Evolutionary conservation across 2,329 filamentous ascomycete species (phyloP).

Genomic region (Pseudogymnoascus sp.): DNA sequence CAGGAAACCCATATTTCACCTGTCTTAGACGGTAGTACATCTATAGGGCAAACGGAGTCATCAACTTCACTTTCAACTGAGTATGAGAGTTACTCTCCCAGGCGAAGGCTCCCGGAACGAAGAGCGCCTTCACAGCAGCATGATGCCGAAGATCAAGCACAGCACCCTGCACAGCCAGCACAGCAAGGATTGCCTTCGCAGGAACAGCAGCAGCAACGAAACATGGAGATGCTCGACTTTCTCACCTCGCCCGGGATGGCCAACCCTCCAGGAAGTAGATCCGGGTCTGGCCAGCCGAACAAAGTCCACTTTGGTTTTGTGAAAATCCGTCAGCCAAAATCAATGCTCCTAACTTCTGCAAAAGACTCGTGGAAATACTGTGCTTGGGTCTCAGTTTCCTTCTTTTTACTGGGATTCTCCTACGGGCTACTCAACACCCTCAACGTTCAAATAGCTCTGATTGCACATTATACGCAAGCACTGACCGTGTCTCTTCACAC

Average conservation of each 20-base stretch:
- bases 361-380: slow-evolving; percentile 61
- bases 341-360: slow-evolving; percentile 56
- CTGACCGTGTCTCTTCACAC: slow-evolving; percentile 62
- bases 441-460: slow-evolving; percentile 60
- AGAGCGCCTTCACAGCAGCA: background rate
- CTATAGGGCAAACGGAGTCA: background rate
- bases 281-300: slow-evolving; percentile 14
- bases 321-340: slow-evolving; percentile 57
- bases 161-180: background rate
- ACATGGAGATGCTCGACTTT: slow-evolving; percentile 24
- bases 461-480: slow-evolving; percentile 46
- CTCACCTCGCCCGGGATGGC: slow-evolving; percentile 19
- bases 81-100: background rate
- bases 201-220: slow-evolving; percentile 11
- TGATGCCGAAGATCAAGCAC: background rate
- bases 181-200: background rate
- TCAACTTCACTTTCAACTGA: background rate
- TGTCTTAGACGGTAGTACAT: background rate
- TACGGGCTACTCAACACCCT: slow-evolving; percentile 79
- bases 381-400: slow-evolving; percentile 65
- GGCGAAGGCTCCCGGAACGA: background rate
- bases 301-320: slow-evolving; percentile 65
- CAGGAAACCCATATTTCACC: background rate
- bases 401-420: slow-evolving; percentile 80
- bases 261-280: background rate